Conservation (phyloP, 805 yeast species). For the Isabelozyma rhagii region DNA sequence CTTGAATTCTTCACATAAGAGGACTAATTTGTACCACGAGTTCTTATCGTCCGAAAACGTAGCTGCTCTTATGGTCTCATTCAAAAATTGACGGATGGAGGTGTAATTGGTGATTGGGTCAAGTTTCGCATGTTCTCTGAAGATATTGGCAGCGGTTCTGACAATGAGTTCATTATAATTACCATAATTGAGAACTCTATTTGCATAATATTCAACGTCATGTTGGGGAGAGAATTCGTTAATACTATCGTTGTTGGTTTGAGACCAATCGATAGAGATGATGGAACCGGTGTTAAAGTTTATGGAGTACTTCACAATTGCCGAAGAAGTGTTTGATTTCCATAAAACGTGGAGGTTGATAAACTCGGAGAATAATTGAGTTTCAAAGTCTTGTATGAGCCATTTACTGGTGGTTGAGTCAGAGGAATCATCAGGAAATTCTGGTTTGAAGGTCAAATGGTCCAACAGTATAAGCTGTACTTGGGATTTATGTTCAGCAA, state of each 20-base stretch:
- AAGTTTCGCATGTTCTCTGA: constrained; percentile 35
- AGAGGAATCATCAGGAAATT: constrained; percentile 6
- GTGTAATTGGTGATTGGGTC: constrained; percentile 1
- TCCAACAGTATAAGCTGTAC: constrained; percentile 9
- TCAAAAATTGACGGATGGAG: constrained; percentile 23
- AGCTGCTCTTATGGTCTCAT: constrained; percentile 16
- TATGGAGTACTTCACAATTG: constrained; percentile 28
- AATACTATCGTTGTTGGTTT: constrained; percentile 6
- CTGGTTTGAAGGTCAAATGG: constrained; percentile 16
- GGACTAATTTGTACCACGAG: constrained; percentile 65
- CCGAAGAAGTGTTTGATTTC: constrained; percentile 61
- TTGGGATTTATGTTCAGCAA: constrained; percentile 4
- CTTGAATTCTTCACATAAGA: constrained; percentile 69
- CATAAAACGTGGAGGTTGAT: constrained; percentile 42
- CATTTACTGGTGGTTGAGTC: constrained; percentile 19
- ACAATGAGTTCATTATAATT: constrained; percentile 48
- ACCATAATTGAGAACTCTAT: constrained; percentile 48
- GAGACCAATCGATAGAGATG: constrained; percentile 11
- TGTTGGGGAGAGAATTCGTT: constrained; percentile 22
- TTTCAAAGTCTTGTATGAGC: constrained; percentile 42
- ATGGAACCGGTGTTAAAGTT: constrained; percentile 11
- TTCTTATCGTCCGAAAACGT: constrained; percentile 27
- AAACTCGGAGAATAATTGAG: not conserved
- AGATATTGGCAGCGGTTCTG: constrained; percentile 50
- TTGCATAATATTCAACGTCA: constrained; percentile 36